These are phyloP conservation scores for Vanrija sp. DNA, from an alignment of 1,284 basidiomycete species.

Conservation along the genomic window DNA sequence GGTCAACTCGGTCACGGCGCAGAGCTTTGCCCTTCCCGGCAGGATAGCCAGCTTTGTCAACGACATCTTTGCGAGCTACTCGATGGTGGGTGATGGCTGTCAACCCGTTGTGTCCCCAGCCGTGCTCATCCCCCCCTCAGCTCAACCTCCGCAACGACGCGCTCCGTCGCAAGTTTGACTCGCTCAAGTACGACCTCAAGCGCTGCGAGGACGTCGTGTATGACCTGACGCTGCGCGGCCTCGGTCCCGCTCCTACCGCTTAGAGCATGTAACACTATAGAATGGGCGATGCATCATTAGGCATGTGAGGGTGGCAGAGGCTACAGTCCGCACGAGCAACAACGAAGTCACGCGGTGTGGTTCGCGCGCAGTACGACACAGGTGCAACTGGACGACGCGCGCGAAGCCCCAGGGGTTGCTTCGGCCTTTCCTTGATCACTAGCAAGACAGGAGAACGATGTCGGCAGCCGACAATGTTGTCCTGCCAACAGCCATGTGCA, in stretches of 20 bases:
- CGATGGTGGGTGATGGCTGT: constrained; percentile 32
- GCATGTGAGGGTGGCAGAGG: not conserved
- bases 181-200: constrained; percentile 50
- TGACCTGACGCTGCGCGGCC: constrained; percentile 44
- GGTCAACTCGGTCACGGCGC: constrained; percentile 48
- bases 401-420: too few species aligned
- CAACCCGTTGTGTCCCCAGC: not conserved
- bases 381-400: too few species aligned
- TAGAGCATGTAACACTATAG: not conserved
- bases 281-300: not conserved
- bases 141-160: constrained; percentile 49
- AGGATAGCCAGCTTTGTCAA: constrained; percentile 49
- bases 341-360: too few species aligned
- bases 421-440: too few species aligned
- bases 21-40: constrained; percentile 46
- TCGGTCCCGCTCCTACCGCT: constrained; percentile 11
- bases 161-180: constrained; percentile 48
- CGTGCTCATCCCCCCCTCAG: constrained; percentile 15
- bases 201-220: constrained; percentile 51
- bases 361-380: too few species aligned
- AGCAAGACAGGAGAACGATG: too few species aligned
- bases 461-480: too few species aligned
- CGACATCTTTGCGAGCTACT: constrained; percentile 49
- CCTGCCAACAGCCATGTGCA: too few species aligned
- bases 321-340: too few species aligned